A percentile compares a stretch with the other conserved stretches of the same genome.
Evolutionary conservation across 768 basidiomycete genomes (phyloP).

Genomic region (Collybia sp.): DNA sequence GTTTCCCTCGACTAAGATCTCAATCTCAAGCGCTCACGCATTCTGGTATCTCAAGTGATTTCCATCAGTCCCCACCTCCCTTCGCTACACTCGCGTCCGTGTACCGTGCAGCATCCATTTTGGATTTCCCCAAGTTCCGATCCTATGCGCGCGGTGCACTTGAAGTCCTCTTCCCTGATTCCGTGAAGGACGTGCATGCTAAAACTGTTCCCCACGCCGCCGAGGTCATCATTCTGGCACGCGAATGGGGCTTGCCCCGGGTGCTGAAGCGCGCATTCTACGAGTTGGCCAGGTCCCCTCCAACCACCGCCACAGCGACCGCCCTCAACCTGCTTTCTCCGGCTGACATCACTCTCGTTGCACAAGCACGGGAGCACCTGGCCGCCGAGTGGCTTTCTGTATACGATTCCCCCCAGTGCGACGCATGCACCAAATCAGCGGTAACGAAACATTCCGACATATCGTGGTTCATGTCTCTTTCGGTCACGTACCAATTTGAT

Average conservation of each 20-base stretch:
- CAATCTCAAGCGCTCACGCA: neutral
- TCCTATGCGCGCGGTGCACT: no score
- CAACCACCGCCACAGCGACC: no score
- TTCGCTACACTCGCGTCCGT: conserved; percentile 23
- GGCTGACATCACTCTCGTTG: conserved; percentile 4
- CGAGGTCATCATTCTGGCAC: neutral
- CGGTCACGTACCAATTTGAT: no score
- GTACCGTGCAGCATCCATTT: conserved; percentile 26
- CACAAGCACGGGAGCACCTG: conserved; percentile 6
- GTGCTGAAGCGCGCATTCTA: conserved; percentile 34
- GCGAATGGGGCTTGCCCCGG: conserved; percentile 15
- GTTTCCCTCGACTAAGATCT: no score
- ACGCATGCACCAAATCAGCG: no score
- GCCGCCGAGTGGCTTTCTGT: conserved; percentile 3
- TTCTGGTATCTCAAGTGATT: conserved; percentile 15
- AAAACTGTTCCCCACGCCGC: neutral
- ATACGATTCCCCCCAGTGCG: no score
- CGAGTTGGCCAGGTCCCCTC: conserved; percentile 21
- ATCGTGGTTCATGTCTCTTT: no score
- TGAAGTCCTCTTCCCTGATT: no score
- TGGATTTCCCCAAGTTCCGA: conserved; percentile 15
- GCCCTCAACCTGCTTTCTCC: neutral
- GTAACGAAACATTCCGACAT: no score
- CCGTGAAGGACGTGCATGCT: neutral
- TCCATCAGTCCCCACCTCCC: conserved; percentile 11